These are phyloP conservation scores for Phytophthora tentaculata DNA, from an alignment of 352 stramenopile genomes.

Conservation along the genomic window DNA sequence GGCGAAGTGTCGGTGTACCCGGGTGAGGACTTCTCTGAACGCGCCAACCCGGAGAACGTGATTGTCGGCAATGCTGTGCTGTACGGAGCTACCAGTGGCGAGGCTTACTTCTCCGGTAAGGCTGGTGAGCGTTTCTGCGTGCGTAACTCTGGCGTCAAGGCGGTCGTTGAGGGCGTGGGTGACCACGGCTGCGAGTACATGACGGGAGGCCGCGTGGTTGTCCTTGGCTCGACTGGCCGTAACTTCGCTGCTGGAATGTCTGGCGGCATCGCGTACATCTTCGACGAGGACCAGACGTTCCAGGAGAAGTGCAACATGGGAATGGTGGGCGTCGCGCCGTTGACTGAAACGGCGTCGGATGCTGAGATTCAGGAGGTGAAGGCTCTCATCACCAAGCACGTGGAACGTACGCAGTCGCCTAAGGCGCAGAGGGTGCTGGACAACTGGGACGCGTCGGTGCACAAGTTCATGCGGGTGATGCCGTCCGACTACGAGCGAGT, in stretches of 20 bases:
- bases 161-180: conserved; percentile 95
- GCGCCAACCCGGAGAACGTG: conserved; percentile 82
- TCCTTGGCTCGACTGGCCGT: conserved; percentile 92
- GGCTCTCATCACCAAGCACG: conserved; percentile 89
- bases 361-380: conserved; percentile 84
- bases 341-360: conserved; percentile 79
- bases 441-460: conserved; percentile 83
- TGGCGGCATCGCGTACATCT: conserved; percentile 96
- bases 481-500: conserved; percentile 73
- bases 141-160: conserved; percentile 95
- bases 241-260: conserved; percentile 98
- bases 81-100: conserved; percentile 93
- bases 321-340: conserved; percentile 82
- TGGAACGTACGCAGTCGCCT: conserved; percentile 87
- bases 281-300: conserved; percentile 94
- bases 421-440: conserved; percentile 90
- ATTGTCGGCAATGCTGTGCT: conserved; percentile 97
- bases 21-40: conserved; percentile 58
- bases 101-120: conserved; percentile 96
- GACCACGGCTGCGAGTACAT: conserved; percentile 99
- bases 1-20: conserved; percentile 94
- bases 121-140: conserved; percentile 97
- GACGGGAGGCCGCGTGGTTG: conserved; percentile 95
- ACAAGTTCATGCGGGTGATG: conserved; percentile 72
- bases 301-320: conserved; percentile 95